Base-by-base conservation (phyloP, 2,329 filamentous ascomycete genomes). In the Fusarium proliferatum region DNA sequence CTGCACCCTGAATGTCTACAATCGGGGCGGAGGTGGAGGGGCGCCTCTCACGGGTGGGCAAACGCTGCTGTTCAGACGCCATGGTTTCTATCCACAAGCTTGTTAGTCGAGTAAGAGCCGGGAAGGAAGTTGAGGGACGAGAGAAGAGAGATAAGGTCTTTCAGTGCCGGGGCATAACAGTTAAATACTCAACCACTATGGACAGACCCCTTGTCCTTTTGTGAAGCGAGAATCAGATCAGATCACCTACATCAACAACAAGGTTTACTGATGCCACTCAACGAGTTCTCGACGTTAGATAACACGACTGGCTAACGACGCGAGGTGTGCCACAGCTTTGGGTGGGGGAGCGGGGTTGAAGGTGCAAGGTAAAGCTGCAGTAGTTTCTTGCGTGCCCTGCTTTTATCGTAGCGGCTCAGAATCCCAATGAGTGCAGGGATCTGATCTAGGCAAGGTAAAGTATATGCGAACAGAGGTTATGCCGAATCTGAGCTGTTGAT, bases 21-120 rank as follows among this genome's bases (percentile, higher is more conserved):
- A 98, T 92, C 52, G 95, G 95, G 77, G 94, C 94, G 75, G 93
- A 91, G 65, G 89, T 92, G 26, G 94, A 97, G 66, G 93, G 94
- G 76, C 90, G 93, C 77, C 95, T 92, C 87, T 97, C 91, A 74
- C 94, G 89, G 45, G 85, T 84, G 59, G 88, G 86, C 58, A 89
- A 69, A 66, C 77, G 76, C 57, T 80, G 71, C 71, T 81, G 80
- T 61, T 83, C 78, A 63, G 80, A 79, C 67, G 81, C 77, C 81
- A 83, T 83, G 65, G 49, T 52, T 78, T 61, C 63, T 68, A 38
- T 67, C 58, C 52, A 56, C 52, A 60, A 56, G 36, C 55, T 73
- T 64, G 56, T 78, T 43, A 78, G 72, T 68, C 36, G 67, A 65
- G 55, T 42, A 34, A 62, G 51, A 60, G 49, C 38, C 34, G 69